These are phyloP conservation scores for Eucalyptus erythrocorys DNA, from an alignment of 345 rosid species.

Conservation along the genomic window DNA sequence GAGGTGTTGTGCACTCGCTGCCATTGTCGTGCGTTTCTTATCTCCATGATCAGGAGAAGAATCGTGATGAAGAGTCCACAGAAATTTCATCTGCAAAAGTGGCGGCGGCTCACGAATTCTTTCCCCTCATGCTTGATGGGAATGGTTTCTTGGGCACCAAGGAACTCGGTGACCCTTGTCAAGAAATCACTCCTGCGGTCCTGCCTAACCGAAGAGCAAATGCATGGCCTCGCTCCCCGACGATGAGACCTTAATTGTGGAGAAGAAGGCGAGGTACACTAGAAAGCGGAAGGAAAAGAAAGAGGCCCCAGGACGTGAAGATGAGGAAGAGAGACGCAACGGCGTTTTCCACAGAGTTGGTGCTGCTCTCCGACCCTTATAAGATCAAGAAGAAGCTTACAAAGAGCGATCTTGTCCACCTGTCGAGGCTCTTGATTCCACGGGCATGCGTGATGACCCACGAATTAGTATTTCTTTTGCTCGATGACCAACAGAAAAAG, in stretches of 20 bases:
- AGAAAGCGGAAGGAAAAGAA: not conserved
- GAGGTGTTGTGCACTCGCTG: not conserved
- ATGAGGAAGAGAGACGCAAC: not conserved
- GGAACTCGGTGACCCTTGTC: not conserved
- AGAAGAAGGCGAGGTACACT: not conserved
- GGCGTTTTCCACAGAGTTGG: not conserved
- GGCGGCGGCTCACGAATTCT: not conserved
- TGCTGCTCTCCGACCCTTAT: not conserved
- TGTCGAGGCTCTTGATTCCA: not conserved
- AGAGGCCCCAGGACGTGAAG: not conserved
- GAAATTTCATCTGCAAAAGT: not conserved
- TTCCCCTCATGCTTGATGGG: not conserved
- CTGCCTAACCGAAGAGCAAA: not conserved
- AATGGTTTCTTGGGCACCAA: not conserved
- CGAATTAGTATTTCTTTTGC: not conserved
- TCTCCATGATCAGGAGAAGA: not conserved
- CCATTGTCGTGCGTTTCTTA: not conserved
- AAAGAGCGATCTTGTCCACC: not conserved
- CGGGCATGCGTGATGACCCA: not conserved
- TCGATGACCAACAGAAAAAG: not conserved
- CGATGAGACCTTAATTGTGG: not conserved
- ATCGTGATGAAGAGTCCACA: not conserved
- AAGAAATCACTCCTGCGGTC: not conserved
- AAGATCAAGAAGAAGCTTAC: not conserved
- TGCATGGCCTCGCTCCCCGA: not conserved